These are phyloP conservation scores for Durusdinium trenchii DNA, from an alignment of 73 alveolate genomes.

Conservation along the genomic window DNA sequence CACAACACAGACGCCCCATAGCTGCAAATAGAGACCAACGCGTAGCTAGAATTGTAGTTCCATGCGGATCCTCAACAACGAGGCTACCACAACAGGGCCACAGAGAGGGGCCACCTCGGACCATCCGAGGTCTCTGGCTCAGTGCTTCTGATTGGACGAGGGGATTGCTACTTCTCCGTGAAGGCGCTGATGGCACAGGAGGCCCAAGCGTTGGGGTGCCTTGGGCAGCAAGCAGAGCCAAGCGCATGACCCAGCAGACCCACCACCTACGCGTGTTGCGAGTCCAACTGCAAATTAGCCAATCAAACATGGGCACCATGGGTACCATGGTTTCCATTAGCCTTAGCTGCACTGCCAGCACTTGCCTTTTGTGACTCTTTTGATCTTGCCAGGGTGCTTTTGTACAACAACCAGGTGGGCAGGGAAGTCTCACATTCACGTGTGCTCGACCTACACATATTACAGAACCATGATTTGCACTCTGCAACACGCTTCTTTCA, in stretches of 20 bases:
- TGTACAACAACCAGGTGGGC: constrained; percentile 66
- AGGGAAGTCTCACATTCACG: neutral
- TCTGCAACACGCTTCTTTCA: too few species aligned
- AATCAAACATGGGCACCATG: neutral
- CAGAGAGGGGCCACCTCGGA: too few species aligned
- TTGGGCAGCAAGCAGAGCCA: too few species aligned
- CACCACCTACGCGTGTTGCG: neutral
- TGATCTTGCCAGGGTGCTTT: constrained; percentile 47
- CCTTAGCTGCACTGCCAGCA: too few species aligned
- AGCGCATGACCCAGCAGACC: too few species aligned
- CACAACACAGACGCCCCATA: neutral
- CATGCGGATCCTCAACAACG: too few species aligned
- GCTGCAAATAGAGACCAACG: neutral
- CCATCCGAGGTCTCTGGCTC: constrained; percentile 20
- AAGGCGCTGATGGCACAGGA: constrained; percentile 34
- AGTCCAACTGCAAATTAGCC: neutral
- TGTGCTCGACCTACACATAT: too few species aligned
- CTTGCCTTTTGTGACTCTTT: too few species aligned
- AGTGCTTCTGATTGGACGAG: neutral
- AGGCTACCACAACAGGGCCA: too few species aligned
- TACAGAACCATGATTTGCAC: too few species aligned
- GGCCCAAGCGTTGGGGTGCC: constrained; percentile 24
- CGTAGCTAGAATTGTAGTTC: too few species aligned
- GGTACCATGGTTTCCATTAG: too few species aligned
- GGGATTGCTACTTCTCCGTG: constrained; percentile 18